Percentiles rank a stretch among this genome's conserved stretches.
Evolutionary conservation across 2,329 filamentous ascomycete species (phyloP).

Genomic region (Phaeoacremonium minimum): DNA sequence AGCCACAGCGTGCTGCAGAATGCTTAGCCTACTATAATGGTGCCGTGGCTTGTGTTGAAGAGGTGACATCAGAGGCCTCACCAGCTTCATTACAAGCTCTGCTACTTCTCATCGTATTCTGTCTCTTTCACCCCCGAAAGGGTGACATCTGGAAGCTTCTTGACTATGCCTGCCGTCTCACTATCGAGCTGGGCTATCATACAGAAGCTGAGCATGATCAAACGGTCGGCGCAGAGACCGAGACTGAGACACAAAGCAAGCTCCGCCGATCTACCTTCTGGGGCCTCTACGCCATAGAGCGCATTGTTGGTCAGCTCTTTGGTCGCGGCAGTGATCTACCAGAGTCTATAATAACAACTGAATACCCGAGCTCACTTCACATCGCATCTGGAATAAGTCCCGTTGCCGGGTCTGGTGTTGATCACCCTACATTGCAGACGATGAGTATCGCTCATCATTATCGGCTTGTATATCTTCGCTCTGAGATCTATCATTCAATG

Average conservation of each 20-base stretch:
- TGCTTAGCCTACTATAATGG: conserved; percentile 9
- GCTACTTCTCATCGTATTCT: conserved; percentile 10
- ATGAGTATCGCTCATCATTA: conserved; percentile 25
- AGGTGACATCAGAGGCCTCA: conserved; percentile 11
- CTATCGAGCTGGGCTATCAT: conserved; percentile 25
- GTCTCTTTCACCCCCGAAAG: conserved; percentile 11
- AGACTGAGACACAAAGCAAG: not conserved
- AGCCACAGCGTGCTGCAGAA: conserved; percentile 11
- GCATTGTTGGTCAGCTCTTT: conserved; percentile 28
- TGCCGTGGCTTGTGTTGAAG: conserved; percentile 10
- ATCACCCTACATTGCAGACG: conserved; percentile 13
- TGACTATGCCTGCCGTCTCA: conserved; percentile 12
- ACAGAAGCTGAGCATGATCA: conserved; percentile 18
- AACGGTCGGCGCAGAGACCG: conserved; percentile 4
- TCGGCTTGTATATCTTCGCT: conserved; percentile 26
- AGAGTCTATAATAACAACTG: conserved; percentile 27
- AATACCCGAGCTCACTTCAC: conserved; percentile 19
- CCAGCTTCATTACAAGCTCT: conserved; percentile 11
- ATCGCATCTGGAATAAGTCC: not conserved
- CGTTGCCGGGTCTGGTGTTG: conserved; percentile 9
- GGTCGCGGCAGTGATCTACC: conserved; percentile 28
- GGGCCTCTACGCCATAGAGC: conserved; percentile 28
- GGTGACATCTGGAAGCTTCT: conserved; percentile 14
- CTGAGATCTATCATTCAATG: conserved; percentile 22
- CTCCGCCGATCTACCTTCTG: conserved; percentile 21